Conservation (phyloP, 176 grass and related monocot species). For the Pontederia crassipes region DNA sequence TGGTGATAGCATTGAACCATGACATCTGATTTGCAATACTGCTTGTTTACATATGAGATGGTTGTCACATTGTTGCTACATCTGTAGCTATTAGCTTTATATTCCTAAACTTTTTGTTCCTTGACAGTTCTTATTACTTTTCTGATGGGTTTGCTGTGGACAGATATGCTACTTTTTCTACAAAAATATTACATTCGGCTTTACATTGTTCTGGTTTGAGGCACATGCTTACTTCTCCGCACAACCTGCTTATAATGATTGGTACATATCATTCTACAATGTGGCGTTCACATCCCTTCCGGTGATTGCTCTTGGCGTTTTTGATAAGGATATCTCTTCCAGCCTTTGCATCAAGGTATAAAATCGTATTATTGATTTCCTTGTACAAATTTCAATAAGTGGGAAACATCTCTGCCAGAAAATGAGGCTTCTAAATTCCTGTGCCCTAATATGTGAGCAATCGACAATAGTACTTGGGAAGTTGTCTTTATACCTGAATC, state of each 20-base stretch:
- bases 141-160: background rate
- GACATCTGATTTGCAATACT: too few relatives aligned
- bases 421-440: background rate
- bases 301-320: conserved; percentile 73
- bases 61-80: background rate
- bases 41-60: too few relatives aligned
- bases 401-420: background rate
- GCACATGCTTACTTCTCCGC: conserved; percentile 52
- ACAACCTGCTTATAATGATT: conserved; percentile 67
- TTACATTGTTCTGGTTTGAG: conserved; percentile 78
- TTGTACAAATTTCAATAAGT: background rate
- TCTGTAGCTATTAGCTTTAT: background rate
- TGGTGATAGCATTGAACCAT: too few relatives aligned
- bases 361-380: background rate
- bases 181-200: conserved; percentile 78
- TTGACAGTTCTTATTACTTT: background rate
- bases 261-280: conserved; percentile 56
- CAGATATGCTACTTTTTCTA: conserved; percentile 99
- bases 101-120: background rate
- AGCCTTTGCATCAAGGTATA: conserved; percentile 74
- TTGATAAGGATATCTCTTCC: conserved; percentile 74
- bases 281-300: conserved; percentile 79
- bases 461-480: too few relatives aligned
- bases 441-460: too few relatives aligned
- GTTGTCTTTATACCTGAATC: background rate